A percentile compares a stretch with the other conserved stretches of the same genome.
Evolutionary conservation across 768 basidiomycete genomes (phyloP).

Genomic region (Naganishia randhawae): DNA sequence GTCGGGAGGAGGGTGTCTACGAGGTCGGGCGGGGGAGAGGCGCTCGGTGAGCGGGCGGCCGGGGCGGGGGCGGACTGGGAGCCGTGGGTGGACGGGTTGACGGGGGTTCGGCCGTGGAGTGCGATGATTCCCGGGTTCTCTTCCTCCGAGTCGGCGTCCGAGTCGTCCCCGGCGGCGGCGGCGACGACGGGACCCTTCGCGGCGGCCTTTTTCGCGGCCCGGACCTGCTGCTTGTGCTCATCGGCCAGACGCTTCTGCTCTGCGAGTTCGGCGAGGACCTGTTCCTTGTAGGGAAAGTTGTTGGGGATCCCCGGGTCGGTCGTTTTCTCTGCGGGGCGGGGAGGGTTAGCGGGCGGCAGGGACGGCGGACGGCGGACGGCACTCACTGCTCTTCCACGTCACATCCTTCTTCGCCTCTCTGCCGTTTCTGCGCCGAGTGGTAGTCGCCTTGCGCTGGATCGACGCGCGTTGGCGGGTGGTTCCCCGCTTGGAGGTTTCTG

Average conservation of each 20-base stretch:
- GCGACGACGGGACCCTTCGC: constrained; percentile 50
- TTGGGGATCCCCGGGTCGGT: constrained; percentile 94
- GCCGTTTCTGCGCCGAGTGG: constrained; percentile 69
- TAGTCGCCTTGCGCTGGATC: constrained; percentile 69
- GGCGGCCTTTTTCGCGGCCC: constrained; percentile 62
- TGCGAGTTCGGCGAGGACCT: constrained; percentile 83
- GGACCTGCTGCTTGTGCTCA: constrained; percentile 63
- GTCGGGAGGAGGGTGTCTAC: constrained; percentile 64
- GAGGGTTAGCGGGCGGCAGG: constrained; percentile 7
- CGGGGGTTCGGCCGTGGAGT: constrained; percentile 34
- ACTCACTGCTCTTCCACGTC: constrained; percentile 80
- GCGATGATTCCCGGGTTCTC: constrained; percentile 46
- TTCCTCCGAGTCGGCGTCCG: constrained; percentile 54
- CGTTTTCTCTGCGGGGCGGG: constrained; percentile 55
- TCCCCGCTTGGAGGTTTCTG: constrained; percentile 79
- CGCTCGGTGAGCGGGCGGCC: not conserved
- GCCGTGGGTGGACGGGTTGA: constrained; percentile 44
- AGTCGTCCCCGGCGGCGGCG: constrained; percentile 52
- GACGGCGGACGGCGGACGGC: not conserved
- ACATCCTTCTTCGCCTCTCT: constrained; percentile 73
- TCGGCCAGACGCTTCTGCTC: constrained; percentile 69
- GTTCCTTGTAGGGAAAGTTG: constrained; percentile 88
- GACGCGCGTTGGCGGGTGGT: constrained; percentile 70
- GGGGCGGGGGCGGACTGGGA: not conserved
- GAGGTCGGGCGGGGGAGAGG: constrained; percentile 54